Percentiles rank a stretch among this genome's conserved stretches.
phyloP scores from a whole-genome alignment of 352 stramenopile species.

The Phytopythium chamaehyphon region DNA sequence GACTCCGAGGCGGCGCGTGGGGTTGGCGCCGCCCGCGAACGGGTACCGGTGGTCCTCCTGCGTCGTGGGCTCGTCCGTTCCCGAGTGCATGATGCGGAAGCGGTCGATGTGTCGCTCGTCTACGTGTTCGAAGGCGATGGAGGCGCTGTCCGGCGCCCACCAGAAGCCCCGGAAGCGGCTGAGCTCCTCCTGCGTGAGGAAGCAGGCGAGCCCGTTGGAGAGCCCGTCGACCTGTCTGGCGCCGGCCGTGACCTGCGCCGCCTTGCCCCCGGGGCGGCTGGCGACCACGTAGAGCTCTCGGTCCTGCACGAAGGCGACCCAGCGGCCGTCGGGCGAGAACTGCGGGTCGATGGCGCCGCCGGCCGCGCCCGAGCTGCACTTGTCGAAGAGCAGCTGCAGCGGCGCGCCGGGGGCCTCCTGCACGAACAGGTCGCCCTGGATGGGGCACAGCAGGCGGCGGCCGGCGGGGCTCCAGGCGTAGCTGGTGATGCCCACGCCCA shows the following conservation, averaged over 20 bases:
- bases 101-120: constrained; percentile 93
- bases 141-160: constrained; percentile 88
- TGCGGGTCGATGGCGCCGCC: constrained; percentile 92
- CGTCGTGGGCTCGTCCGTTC: constrained; percentile 55
- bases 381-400: constrained; percentile 86
- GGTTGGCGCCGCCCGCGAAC: constrained; percentile 94
- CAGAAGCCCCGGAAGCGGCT: constrained; percentile 96
- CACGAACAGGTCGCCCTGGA: constrained; percentile 92
- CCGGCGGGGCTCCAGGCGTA: constrained; percentile 79
- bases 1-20: constrained; percentile 83
- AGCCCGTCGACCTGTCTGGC: constrained; percentile 63
- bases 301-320: constrained; percentile 93
- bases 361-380: constrained; percentile 54
- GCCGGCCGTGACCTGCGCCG: constrained; percentile 71
- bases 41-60: constrained; percentile 88
- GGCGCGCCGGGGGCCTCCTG: constrained; percentile 81
- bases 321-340: constrained; percentile 88
- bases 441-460: constrained; percentile 86
- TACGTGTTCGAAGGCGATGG: constrained; percentile 89
- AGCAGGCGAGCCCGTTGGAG: constrained; percentile 95
- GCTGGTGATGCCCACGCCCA: constrained; percentile 91
- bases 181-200: constrained; percentile 97
- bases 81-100: constrained; percentile 95
- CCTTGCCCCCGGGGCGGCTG: constrained; percentile 44
- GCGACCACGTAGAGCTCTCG: constrained; percentile 92